Evolutionary conservation across 306 rosid species (phyloP).

Genomic region (Canavalia gladiata): DNA sequence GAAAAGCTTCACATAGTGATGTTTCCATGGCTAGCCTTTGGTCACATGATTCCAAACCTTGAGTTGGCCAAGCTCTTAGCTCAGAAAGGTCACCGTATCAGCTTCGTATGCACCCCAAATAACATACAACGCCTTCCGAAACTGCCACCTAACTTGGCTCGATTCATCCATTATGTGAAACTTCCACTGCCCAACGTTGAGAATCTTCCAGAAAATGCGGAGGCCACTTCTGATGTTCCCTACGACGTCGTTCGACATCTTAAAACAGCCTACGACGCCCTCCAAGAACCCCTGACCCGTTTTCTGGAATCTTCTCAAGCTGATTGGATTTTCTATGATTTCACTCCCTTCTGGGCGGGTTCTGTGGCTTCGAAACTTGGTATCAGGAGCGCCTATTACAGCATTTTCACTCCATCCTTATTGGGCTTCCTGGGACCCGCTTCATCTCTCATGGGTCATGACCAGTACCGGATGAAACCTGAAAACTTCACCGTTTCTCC

Average conservation of each 20-base stretch:
- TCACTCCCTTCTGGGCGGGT: constrained; percentile 45
- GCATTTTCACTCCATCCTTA: background rate
- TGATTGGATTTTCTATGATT: constrained; percentile 60
- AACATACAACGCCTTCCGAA: constrained; percentile 68
- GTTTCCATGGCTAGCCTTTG: constrained; percentile 73
- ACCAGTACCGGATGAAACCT: constrained; percentile 8
- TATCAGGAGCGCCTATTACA: constrained; percentile 46
- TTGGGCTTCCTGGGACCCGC: background rate
- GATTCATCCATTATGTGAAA: constrained; percentile 45
- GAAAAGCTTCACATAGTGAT: constrained; percentile 55
- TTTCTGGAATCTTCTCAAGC: constrained; percentile 53
- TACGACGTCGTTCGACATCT: constrained; percentile 48
- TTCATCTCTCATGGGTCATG: background rate
- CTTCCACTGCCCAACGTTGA: constrained; percentile 49
- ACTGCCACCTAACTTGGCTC: constrained; percentile 38
- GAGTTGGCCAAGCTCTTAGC: constrained; percentile 62
- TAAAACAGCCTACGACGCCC: constrained; percentile 52
- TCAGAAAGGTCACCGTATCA: constrained; percentile 61
- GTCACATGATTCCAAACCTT: constrained; percentile 62
- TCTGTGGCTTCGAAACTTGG: constrained; percentile 39
- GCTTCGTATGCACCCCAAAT: constrained; percentile 64
- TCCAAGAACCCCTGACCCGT: constrained; percentile 32
- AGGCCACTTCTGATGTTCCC: constrained; percentile 59
- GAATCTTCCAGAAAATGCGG: constrained; percentile 55
- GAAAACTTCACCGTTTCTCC: constrained; percentile 48